Evolutionary conservation across 495 filamentous ascomycete species (phyloP).

Genomic region (Parmelia sp.): DNA sequence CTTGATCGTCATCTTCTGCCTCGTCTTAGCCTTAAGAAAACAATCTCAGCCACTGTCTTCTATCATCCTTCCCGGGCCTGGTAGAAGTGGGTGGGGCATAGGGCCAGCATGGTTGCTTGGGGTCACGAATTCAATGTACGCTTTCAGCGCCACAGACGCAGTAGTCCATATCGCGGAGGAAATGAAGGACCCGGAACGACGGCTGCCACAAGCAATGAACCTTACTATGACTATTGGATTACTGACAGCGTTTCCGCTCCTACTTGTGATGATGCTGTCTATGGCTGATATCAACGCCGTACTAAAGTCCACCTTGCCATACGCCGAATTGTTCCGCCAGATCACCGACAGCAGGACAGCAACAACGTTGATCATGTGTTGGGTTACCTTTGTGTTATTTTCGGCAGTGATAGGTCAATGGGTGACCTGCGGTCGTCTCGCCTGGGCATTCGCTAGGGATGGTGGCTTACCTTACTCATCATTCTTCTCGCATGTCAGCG

Average conservation of each 20-base stretch:
- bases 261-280: constrained; percentile 33
- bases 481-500: constrained; percentile 27
- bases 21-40: constrained; percentile 27
- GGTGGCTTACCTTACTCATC: constrained; percentile 24
- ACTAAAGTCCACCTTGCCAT: constrained; percentile 23
- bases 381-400: constrained; percentile 27
- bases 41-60: constrained; percentile 18
- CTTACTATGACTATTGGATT: constrained; percentile 34
- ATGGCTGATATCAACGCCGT: constrained; percentile 31
- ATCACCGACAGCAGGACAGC: constrained; percentile 27
- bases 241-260: constrained; percentile 29
- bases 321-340: constrained; percentile 27
- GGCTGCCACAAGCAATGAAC: constrained; percentile 32
- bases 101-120: constrained; percentile 36
- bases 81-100: constrained; percentile 31
- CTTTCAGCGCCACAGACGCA: constrained; percentile 28
- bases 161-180: constrained; percentile 25
- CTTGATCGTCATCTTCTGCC: constrained; percentile 27
- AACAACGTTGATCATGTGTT: constrained; percentile 25
- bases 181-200: constrained; percentile 29
- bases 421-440: constrained; percentile 30
- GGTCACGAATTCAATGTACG: constrained; percentile 33
- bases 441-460: constrained; percentile 37
- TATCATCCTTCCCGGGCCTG: constrained; percentile 18
- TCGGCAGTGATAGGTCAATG: constrained; percentile 29